Percentiles rank a stretch among this genome's conserved stretches.
Evolutionary conservation across 2,329 filamentous ascomycete species (phyloP).

Genomic region (Hymenoscyphus fraxineus): DNA sequence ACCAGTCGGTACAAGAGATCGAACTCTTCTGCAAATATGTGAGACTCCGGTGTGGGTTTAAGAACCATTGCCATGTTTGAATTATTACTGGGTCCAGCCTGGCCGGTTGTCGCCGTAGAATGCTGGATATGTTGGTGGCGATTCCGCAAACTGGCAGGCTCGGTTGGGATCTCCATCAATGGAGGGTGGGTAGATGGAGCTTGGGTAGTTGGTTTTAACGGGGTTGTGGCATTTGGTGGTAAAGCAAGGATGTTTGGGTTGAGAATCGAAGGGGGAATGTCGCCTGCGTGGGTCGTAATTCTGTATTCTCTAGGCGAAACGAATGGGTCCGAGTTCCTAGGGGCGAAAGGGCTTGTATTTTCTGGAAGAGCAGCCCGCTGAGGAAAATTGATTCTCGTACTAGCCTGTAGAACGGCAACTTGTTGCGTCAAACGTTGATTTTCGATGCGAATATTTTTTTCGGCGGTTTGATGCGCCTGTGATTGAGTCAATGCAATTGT

Average conservation of each 20-base stretch:
- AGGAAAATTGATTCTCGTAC: no score
- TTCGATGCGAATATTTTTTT: no score
- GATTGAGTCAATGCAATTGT: no score
- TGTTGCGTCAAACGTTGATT: no score
- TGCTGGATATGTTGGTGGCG: constrained; percentile 5
- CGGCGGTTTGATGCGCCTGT: no score
- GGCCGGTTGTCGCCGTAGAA: neutral
- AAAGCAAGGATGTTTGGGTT: neutral
- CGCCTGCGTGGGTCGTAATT: constrained; percentile 1
- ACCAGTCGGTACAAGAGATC: constrained; percentile 21
- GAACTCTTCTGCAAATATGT: constrained; percentile 19
- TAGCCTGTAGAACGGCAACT: no score
- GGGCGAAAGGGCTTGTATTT: no score
- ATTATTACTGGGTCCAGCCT: neutral
- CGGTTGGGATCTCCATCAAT: neutral
- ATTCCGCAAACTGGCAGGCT: constrained; percentile 16
- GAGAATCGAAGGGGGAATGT: neutral
- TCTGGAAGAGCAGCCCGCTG: no score
- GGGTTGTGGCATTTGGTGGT: neutral
- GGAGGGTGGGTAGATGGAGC: neutral
- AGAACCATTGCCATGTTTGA: constrained; percentile 8
- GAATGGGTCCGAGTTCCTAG: no score
- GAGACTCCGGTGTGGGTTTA: neutral
- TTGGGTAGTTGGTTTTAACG: neutral
- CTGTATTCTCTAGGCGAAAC: neutral